Conservation (phyloP, 192 early-diverging fungal species). For the Spizellomyces punctatus region DNA sequence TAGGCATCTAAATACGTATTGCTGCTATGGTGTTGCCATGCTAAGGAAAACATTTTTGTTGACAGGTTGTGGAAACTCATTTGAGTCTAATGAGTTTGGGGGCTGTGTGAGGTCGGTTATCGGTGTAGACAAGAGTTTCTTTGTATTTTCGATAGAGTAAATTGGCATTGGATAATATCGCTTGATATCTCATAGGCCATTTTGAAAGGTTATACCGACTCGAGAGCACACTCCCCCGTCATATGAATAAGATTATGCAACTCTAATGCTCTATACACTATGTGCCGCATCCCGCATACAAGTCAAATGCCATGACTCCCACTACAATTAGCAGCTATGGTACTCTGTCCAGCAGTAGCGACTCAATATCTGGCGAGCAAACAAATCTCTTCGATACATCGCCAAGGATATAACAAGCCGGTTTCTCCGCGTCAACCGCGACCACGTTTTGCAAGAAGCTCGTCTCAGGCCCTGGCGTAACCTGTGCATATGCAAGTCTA, state of each 20-base stretch:
- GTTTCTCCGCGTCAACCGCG: conserved; percentile 54
- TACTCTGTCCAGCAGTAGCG: background rate
- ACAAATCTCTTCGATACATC: conserved; percentile 58
- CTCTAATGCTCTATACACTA: background rate
- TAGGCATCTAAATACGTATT: conserved; percentile 32
- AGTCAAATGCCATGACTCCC: too few relatives aligned
- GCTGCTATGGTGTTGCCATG: background rate
- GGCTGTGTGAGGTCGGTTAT: conserved; percentile 8
- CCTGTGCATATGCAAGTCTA: conserved; percentile 18
- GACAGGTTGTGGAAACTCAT: conserved; percentile 31
- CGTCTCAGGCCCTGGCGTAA: conserved; percentile 50
- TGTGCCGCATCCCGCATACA: background rate
- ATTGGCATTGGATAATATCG: background rate
- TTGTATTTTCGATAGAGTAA: too few relatives aligned
- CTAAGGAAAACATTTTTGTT: conserved; percentile 3
- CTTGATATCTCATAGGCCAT: background rate
- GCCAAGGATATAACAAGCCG: conserved; percentile 59
- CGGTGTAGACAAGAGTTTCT: background rate
- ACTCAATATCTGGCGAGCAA: conserved; percentile 64
- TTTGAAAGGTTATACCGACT: too few relatives aligned
- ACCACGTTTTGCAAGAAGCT: conserved; percentile 64
- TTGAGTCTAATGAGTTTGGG: conserved; percentile 26
- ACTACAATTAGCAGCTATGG: too few relatives aligned
- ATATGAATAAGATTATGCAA: too few relatives aligned
- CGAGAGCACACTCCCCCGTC: too few relatives aligned